Evolutionary conservation across 768 basidiomycete species (phyloP).

Genomic region (Collybia nuda): DNA sequence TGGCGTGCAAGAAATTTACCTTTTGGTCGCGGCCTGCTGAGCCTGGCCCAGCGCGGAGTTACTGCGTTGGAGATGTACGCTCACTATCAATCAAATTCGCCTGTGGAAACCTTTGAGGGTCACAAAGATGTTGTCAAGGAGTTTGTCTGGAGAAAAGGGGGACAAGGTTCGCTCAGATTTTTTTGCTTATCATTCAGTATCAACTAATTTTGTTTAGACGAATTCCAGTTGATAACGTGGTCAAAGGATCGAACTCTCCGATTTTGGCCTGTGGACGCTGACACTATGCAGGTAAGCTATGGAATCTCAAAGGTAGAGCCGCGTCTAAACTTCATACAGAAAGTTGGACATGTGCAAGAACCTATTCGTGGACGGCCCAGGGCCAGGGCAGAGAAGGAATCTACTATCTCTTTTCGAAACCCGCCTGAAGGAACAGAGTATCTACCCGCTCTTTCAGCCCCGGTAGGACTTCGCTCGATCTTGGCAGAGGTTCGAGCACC

Average conservation of each 20-base stretch:
- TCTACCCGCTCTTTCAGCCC: slow-evolving; percentile 59
- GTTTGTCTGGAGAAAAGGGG: slow-evolving; percentile 90
- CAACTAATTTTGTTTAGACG: slow-evolving; percentile 23
- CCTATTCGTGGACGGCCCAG: slow-evolving; percentile 30
- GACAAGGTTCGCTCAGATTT: slow-evolving; percentile 37
- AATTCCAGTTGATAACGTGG: slow-evolving; percentile 65
- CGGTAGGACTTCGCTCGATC: slow-evolving; percentile 64
- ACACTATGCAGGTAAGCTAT: slow-evolving; percentile 60
- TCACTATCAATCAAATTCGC: slow-evolving; percentile 32
- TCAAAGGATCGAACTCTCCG: slow-evolving; percentile 90
- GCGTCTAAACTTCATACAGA: slow-evolving; percentile 31
- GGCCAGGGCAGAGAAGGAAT: slow-evolving; percentile 17
- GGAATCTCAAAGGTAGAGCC: background rate
- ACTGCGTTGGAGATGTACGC: slow-evolving; percentile 85
- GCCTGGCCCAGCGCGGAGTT: slow-evolving; percentile 85
- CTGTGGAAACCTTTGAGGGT: slow-evolving; percentile 80
- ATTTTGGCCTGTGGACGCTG: slow-evolving; percentile 83
- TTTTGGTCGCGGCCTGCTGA: slow-evolving; percentile 87
- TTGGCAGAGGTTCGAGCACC: slow-evolving; percentile 68
- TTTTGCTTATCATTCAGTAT: background rate
- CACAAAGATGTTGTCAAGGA: slow-evolving; percentile 95
- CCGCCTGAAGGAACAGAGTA: slow-evolving; percentile 40
- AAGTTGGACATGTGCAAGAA: slow-evolving; percentile 44
- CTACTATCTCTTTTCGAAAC: slow-evolving; percentile 53
- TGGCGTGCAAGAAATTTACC: slow-evolving; percentile 94